Percentiles rank a stretch among this genome's conserved stretches.
These are phyloP conservation scores for Sugiyamaella japonica DNA, from an alignment of 1,139 yeast genomes.

Conservation along the genomic window DNA sequence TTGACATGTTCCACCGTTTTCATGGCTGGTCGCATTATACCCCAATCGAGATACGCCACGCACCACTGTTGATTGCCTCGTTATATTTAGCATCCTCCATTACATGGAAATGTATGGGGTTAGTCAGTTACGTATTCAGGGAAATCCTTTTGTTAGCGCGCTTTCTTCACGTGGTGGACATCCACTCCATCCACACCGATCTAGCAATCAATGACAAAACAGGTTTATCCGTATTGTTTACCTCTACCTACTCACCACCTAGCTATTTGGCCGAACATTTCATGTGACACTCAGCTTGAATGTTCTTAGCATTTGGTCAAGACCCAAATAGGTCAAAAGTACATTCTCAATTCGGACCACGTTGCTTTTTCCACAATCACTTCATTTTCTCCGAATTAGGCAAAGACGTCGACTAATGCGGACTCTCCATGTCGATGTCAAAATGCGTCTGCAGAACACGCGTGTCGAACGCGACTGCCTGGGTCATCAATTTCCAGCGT, in stretches of 20 bases:
- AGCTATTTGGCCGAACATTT: neutral
- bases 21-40: slow-evolving; percentile 3
- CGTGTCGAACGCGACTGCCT: neutral
- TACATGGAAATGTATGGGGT: no score
- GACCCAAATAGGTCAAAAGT: slow-evolving; percentile 2
- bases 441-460: neutral
- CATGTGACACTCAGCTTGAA: neutral
- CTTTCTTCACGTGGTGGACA: no score
- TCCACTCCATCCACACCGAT: no score
- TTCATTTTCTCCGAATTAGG: slow-evolving; percentile 3
- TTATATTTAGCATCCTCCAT: neutral
- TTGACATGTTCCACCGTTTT: neutral
- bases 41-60: neutral
- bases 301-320: neutral
- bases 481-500: no score
- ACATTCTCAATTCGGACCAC: neutral
- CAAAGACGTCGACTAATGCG: neutral
- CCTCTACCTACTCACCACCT: no score
- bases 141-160: no score
- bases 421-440: neutral
- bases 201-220: no score
- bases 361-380: neutral
- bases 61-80: neutral
- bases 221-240: no score
- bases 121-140: no score